Evolutionary conservation across 441 rosid species (phyloP).

Genomic region (Erysimum cheiri): DNA sequence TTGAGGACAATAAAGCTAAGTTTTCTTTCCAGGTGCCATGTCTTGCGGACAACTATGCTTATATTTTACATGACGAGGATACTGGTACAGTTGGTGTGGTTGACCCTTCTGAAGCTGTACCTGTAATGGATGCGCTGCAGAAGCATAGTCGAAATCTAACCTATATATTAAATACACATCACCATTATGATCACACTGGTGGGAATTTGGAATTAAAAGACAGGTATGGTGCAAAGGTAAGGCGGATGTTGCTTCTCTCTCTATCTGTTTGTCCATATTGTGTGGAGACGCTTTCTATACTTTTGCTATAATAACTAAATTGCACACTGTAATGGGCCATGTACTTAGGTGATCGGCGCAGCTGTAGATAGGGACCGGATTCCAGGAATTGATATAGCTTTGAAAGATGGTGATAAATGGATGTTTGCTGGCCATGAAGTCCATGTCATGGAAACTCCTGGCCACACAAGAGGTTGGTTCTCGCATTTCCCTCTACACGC

Average conservation of each 20-base stretch:
- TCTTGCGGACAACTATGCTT: conserved; percentile 87
- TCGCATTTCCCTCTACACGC: not conserved
- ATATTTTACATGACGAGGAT: conserved; percentile 83
- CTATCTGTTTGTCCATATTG: not conserved
- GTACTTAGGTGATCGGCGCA: conserved; percentile 86
- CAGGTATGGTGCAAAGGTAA: conserved; percentile 99
- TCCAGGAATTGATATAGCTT: conserved; percentile 89
- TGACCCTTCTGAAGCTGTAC: conserved; percentile 90
- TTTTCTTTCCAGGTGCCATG: conserved; percentile 75
- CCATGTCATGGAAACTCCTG: conserved; percentile 87
- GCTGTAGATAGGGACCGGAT: conserved; percentile 74
- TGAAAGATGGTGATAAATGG: conserved; percentile 94
- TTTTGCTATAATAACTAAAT: not conserved
- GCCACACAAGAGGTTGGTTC: conserved; percentile 84
- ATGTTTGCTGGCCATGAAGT: conserved; percentile 99
- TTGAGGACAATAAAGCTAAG: not conserved
- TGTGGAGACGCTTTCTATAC: not conserved
- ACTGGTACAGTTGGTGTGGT: conserved; percentile 97
- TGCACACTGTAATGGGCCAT: conserved; percentile 15
- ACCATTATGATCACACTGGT: conserved; percentile 93
- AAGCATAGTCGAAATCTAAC: conserved; percentile 74
- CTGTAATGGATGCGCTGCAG: conserved; percentile 74
- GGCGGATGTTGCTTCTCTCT: conserved; percentile 37
- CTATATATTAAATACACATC: conserved; percentile 91
- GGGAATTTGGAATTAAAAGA: conserved; percentile 93